Evolutionary conservation across 768 basidiomycete genomes (phyloP), one percentile per base, ranked within the genome.

Genomic region (Auricularia cornea): DNA sequence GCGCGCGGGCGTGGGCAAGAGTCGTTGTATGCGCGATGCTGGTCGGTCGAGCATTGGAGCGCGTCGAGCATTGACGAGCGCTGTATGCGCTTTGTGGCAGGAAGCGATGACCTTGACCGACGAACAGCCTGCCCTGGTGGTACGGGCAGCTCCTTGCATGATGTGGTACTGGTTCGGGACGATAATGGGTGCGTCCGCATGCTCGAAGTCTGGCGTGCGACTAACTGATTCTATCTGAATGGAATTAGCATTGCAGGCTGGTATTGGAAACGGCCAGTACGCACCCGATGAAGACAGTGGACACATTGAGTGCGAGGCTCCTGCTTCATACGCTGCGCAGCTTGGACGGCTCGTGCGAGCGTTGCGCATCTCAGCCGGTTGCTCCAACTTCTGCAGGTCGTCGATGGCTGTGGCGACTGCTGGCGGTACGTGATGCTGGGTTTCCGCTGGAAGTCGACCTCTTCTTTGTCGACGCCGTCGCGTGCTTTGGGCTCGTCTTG

Each of bases 331-430:
- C 84, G 61, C 80, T 91, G 71, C 89, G 83, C 70, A 94, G 84
- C 72, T 81, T 86, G 57, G 86, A 83, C 23, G 92, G 88, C 77
- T 94, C 94, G 69, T 89, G 87, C 69, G 84, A 92, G 69, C 79
- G 80, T 35, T 87, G 88, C 0, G 92, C 92, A 72, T 96, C 92
- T 95, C 92, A 40, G 94, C 94, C 33, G 98, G 77, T 71, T 90
- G 84, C 74, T 99, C 97, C 64, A 99, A 79, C 73, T 87, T 89
- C 74, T 98, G 95, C n/a, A 98, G 78, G 74, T 98, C 97, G 69
- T 79, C 86, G 94, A 96, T 60, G 98, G 82, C 72, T 95, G 90
- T 79, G n/a, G 67, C 70, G 6, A 59, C 28, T 29, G 20, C 20
- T 28, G 94, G 94, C 79, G 78, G 72, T 83, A 87, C 57, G 89